These are phyloP conservation scores for Xylaria sp. DNA, from an alignment of 495 filamentous ascomycete species.

Conservation along the genomic window DNA sequence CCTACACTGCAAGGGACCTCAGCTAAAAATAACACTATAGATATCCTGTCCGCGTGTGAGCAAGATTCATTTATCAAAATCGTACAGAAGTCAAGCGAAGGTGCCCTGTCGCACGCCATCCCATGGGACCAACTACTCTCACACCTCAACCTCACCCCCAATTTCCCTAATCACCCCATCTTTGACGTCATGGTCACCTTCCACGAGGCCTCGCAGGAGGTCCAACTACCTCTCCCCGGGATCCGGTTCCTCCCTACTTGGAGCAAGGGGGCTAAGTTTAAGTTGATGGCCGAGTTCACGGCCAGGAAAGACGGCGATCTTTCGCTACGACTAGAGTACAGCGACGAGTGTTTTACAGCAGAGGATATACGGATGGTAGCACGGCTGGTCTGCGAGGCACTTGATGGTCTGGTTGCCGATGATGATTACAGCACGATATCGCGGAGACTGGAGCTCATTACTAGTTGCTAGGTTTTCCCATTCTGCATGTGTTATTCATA, in stretches of 20 bases:
- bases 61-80: neutral
- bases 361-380: neutral
- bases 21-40: too few species aligned
- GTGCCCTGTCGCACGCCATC: conserved; percentile 35
- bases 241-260: conserved; percentile 26
- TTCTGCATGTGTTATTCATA: neutral
- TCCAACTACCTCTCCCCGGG: conserved; percentile 27
- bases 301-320: conserved; percentile 33
- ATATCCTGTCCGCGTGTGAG: neutral
- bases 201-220: conserved; percentile 30
- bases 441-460: neutral
- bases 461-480: too few species aligned
- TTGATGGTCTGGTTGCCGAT: neutral
- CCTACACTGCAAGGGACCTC: too few species aligned
- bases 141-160: conserved; percentile 30
- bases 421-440: neutral
- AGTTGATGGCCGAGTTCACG: conserved; percentile 38
- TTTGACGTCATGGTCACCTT: conserved; percentile 47
- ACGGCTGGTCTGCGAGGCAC: neutral
- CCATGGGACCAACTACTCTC: conserved; percentile 29
- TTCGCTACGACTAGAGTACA: conserved; percentile 70
- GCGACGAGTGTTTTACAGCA: conserved; percentile 6
- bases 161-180: conserved; percentile 39
- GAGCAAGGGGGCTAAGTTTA: conserved; percentile 38
- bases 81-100: conserved; percentile 29